Conservation (phyloP, 2,329 filamentous ascomycete genomes). For the Fusarium sp. region DNA sequence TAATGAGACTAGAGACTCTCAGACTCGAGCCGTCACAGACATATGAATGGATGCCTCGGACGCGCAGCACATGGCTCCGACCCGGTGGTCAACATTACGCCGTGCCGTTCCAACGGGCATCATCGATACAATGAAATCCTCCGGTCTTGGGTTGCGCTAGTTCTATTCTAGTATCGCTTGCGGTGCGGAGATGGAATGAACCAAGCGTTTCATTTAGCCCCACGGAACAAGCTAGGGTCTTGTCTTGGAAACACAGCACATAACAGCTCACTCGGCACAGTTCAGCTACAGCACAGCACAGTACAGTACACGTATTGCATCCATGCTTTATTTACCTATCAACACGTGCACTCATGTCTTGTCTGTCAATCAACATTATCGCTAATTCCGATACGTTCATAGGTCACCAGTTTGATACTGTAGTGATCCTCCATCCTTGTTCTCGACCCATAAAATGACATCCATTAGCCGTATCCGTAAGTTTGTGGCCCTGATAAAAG, state of each 20-base stretch:
- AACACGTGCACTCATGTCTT: constrained; percentile 7
- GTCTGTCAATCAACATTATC: constrained; percentile 37
- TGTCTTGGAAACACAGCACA: constrained; percentile 3
- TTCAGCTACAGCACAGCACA: not conserved
- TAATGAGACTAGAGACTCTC: constrained; percentile 5
- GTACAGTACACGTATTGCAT: not conserved
- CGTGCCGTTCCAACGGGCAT: constrained; percentile 39
- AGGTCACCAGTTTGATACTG: constrained; percentile 20
- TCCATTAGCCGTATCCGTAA: not conserved
- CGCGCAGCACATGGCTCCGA: constrained; percentile 10
- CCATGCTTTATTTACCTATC: not conserved
- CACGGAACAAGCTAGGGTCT: constrained; percentile 1
- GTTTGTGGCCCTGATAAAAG: constrained; percentile 8
- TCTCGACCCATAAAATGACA: constrained; percentile 13
- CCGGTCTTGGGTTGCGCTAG: constrained; percentile 17
- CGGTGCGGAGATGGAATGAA: constrained; percentile 7
- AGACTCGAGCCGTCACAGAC: constrained; percentile 38
- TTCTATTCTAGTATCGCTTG: constrained; percentile 30
- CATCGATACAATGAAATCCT: constrained; percentile 25
- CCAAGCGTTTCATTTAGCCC: constrained; percentile 6
- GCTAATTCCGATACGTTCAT: constrained; percentile 45
- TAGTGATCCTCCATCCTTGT: constrained; percentile 16
- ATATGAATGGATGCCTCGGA: constrained; percentile 19
- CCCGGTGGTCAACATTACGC: constrained; percentile 36
- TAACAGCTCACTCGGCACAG: no score